Evolutionary conservation across 257 asterid species (phyloP).

Genomic region (Handroanthus guayacan): DNA sequence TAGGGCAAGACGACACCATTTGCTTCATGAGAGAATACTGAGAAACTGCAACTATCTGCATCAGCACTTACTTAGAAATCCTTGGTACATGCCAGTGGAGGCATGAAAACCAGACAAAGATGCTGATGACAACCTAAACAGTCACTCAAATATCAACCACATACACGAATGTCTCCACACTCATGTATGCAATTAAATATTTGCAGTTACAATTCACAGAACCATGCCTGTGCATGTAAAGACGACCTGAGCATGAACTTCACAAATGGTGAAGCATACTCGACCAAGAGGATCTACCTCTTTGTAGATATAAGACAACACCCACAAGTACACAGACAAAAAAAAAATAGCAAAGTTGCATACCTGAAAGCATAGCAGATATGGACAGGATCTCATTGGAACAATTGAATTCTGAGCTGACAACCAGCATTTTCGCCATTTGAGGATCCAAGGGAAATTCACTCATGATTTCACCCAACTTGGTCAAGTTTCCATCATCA

Average conservation of each 20-base stretch:
- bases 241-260: conserved; percentile 45
- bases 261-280: conserved; percentile 48
- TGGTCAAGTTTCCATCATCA: conserved; percentile 93
- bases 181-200: conserved; percentile 56
- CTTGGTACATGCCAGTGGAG: conserved; percentile 86
- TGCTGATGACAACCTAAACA: conserved; percentile 94
- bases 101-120: conserved; percentile 91
- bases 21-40: conserved; percentile 98
- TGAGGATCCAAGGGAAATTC: conserved; percentile 97
- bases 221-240: conserved; percentile 48
- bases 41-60: conserved; percentile 99
- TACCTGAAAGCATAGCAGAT: conserved; percentile 99
- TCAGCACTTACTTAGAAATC: conserved; percentile 97
- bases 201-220: conserved; percentile 49
- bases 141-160: conserved; percentile 60
- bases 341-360: conserved; percentile 21
- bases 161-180: conserved; percentile 49
- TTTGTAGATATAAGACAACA: conserved; percentile 39
- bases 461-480: conserved; percentile 91
- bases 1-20: conserved; percentile 98
- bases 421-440: conserved; percentile 97
- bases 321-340: conserved; percentile 32
- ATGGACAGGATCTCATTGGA: conserved; percentile 94
- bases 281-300: conserved; percentile 41
- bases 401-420: conserved; percentile 87